These are phyloP conservation scores for Beta corolliflora DNA, from an alignment of 179 eudicot genomes.

Conservation along the genomic window DNA sequence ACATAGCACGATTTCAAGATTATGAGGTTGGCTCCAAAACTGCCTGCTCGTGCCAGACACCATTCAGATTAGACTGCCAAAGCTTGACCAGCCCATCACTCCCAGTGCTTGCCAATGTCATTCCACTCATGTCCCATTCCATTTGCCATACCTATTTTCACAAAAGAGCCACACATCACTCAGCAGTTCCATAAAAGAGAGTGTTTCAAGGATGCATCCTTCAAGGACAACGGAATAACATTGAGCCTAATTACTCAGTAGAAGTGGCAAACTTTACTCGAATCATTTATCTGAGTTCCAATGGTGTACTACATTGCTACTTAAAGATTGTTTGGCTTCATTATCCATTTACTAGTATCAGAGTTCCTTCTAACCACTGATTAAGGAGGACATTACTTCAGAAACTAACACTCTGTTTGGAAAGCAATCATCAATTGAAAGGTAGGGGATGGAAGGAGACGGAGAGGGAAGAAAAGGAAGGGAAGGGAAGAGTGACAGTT, in stretches of 20 bases:
- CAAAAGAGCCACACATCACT: slow-evolving; percentile 7
- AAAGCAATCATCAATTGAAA: no score
- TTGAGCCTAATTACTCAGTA: neutral
- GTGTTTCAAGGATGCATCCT: neutral
- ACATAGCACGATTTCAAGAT: neutral
- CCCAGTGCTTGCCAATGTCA: slow-evolving; percentile 88
- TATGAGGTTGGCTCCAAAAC: slow-evolving; percentile 41
- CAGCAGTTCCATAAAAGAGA: neutral
- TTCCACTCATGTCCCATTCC: slow-evolving; percentile 99
- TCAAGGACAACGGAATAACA: neutral
- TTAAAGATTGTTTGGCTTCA: neutral
- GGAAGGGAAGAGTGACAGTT: no score
- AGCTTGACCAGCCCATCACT: slow-evolving; percentile 73
- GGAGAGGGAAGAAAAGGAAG: neutral
- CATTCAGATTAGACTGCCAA: slow-evolving; percentile 94
- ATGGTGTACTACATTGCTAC: neutral
- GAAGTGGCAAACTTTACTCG: neutral
- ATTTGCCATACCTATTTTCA: slow-evolving; percentile 85
- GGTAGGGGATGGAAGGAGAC: neutral
- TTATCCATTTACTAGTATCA: neutral
- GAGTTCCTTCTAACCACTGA: neutral
- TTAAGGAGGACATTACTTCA: neutral
- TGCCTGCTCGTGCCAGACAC: slow-evolving; percentile 93
- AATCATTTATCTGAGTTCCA: neutral
- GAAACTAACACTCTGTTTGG: neutral